Evolutionary conservation across 2,329 filamentous ascomycete species (phyloP).

Genomic region (Thielaviopsis punctulata): DNA sequence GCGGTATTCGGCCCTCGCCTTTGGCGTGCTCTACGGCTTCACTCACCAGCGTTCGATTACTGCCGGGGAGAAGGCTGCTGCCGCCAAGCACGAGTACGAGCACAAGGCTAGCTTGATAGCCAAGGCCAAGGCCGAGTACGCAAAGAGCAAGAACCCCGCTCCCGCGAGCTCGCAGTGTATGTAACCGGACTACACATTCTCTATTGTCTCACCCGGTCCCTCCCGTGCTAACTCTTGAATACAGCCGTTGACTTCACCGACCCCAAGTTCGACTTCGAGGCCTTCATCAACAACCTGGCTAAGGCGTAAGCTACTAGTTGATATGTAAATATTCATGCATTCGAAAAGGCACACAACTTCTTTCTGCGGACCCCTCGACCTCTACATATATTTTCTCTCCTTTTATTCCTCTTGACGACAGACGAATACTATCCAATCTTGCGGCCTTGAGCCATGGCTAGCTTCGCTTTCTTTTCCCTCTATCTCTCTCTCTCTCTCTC

Average conservation of each 20-base stretch:
- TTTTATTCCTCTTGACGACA: neutral
- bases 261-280: conserved; percentile 87
- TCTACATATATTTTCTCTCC: neutral
- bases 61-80: conserved; percentile 49
- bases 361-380: neutral
- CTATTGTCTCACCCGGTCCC: neutral
- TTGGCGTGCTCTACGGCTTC: conserved; percentile 90
- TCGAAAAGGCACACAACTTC: neutral
- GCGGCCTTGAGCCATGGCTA: neutral
- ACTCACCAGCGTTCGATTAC: conserved; percentile 77
- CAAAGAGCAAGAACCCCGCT: conserved; percentile 50
- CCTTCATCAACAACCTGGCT: conserved; percentile 50
- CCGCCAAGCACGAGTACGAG: conserved; percentile 67
- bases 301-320: conserved; percentile 26
- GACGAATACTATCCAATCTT: neutral
- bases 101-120: conserved; percentile 84
- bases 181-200: conserved; percentile 14
- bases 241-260: conserved; percentile 44
- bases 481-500: neutral
- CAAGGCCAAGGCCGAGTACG: conserved; percentile 81
- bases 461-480: neutral
- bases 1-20: conserved; percentile 84
- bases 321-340: conserved; percentile 8
- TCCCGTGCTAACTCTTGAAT: neutral
- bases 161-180: conserved; percentile 16